These are phyloP conservation scores for Prunus mume DNA, from an alignment of 306 rosid species.

Conservation along the genomic window DNA sequence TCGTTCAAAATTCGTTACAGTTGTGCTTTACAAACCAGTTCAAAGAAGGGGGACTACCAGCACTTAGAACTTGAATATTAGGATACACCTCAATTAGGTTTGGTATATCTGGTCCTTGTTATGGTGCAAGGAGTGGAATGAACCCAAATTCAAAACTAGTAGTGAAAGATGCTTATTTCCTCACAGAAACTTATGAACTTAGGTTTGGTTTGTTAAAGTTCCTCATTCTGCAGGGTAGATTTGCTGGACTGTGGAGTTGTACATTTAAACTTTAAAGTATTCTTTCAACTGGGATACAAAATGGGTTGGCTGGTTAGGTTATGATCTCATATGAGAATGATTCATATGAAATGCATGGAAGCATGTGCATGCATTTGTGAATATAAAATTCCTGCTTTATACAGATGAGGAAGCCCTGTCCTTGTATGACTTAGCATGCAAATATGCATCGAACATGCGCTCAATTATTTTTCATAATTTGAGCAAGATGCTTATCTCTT, in stretches of 20 bases:
- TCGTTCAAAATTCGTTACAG: conserved; percentile 81
- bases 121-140: conserved; percentile 17
- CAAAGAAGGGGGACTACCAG: conserved; percentile 55
- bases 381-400: neutral
- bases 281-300: conserved; percentile 13
- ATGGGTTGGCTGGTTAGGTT: conserved; percentile 5
- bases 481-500: neutral
- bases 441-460: neutral
- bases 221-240: conserved; percentile 9
- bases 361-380: conserved; percentile 5
- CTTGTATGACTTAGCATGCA: neutral
- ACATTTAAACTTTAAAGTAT: conserved; percentile 4
- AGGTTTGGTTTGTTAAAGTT: conserved; percentile 8
- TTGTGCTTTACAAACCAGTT: conserved; percentile 93
- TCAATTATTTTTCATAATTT: neutral
- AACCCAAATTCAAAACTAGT: conserved; percentile 1
- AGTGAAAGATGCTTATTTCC: conserved; percentile 13
- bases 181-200: conserved; percentile 5
- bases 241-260: neutral
- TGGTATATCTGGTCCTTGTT: conserved; percentile 7
- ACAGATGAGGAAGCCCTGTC: neutral
- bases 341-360: neutral
- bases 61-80: conserved; percentile 14
- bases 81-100: conserved; percentile 11
- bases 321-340: neutral